Percentiles rank a stretch among this genome's conserved stretches.
phyloP scores from a whole-genome alignment of 1,284 basidiomycete genomes.

The Fomitopsis palustris region DNA sequence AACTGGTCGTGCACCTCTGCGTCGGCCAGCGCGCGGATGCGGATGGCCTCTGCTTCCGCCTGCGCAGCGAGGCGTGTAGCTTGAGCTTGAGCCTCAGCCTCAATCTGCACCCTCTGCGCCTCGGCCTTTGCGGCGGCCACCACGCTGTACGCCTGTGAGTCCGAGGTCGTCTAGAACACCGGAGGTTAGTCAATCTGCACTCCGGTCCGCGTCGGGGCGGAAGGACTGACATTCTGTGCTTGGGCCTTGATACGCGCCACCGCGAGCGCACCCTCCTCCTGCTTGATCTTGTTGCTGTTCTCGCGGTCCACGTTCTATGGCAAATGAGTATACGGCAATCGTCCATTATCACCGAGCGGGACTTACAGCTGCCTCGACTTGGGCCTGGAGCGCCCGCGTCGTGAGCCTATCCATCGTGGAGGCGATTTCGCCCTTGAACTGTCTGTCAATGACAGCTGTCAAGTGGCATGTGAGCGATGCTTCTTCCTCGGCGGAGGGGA shows the following conservation, averaged over 20 bases:
- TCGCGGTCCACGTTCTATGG: slow-evolving; percentile 74
- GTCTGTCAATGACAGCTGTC: slow-evolving; percentile 74
- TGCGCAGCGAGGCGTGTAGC: slow-evolving; percentile 68
- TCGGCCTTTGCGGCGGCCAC: slow-evolving; percentile 73
- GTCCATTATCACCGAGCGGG: background rate
- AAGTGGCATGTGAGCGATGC: background rate
- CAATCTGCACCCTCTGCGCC: slow-evolving; percentile 65
- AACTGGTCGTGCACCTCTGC: slow-evolving; percentile 57
- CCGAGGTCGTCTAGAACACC: slow-evolving; percentile 54
- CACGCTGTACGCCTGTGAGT: slow-evolving; percentile 68
- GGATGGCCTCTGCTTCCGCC: slow-evolving; percentile 69
- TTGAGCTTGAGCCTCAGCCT: slow-evolving; percentile 69
- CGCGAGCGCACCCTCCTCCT: slow-evolving; percentile 71
- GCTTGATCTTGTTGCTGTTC: slow-evolving; percentile 81
- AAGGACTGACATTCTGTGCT: slow-evolving; percentile 47
- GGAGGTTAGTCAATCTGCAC: background rate
- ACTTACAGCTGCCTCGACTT: slow-evolving; percentile 77
- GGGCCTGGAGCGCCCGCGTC: slow-evolving; percentile 74
- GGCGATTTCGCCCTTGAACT: slow-evolving; percentile 81
- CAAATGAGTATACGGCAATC: background rate
- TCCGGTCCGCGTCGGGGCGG: background rate
- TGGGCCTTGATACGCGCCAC: slow-evolving; percentile 75
- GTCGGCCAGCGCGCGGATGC: slow-evolving; percentile 62
- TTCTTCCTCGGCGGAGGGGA: background rate
- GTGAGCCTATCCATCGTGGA: slow-evolving; percentile 81